These are phyloP conservation scores for Blepharisma stoltei DNA, from an alignment of 73 alveolate species.

Conservation along the genomic window DNA sequence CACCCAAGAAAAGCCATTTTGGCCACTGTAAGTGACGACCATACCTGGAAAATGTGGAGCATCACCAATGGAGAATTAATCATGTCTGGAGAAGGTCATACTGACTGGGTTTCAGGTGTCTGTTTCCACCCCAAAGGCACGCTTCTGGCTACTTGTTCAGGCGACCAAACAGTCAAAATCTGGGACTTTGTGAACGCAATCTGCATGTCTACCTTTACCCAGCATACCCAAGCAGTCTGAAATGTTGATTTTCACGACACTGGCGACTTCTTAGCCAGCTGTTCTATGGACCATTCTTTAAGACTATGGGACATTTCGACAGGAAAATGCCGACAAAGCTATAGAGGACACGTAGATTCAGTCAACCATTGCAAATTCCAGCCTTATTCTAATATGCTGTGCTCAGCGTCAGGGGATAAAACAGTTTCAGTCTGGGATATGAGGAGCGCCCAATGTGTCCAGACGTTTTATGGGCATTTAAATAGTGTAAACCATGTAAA, in stretches of 20 bases:
- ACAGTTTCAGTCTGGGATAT: slow-evolving; percentile 99
- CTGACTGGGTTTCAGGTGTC: slow-evolving; percentile 98
- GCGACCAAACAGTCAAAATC: slow-evolving; percentile 96
- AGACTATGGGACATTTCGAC: slow-evolving; percentile 67
- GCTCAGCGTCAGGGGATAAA: slow-evolving; percentile 98
- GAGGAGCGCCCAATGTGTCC: slow-evolving; percentile 93
- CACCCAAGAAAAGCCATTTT: slow-evolving; percentile 92
- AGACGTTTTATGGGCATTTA: slow-evolving; percentile 99
- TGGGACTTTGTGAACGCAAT: slow-evolving; percentile 99
- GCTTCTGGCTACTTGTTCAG: slow-evolving; percentile 90
- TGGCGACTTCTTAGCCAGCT: slow-evolving; percentile 96
- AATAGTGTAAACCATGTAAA: slow-evolving; percentile 93
- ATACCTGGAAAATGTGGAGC: slow-evolving; percentile 98
- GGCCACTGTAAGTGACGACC: slow-evolving; percentile 99
- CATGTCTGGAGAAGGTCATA: slow-evolving; percentile 99
- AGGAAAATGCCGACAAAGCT: slow-evolving; percentile 75
- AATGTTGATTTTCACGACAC: slow-evolving; percentile 82
- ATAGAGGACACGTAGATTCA: slow-evolving; percentile 99
- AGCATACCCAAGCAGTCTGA: slow-evolving; percentile 98
- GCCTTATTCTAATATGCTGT: slow-evolving; percentile 91
- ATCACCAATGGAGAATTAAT: slow-evolving; percentile 97
- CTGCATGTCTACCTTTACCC: slow-evolving; percentile 94
- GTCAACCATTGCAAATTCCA: slow-evolving; percentile 94
- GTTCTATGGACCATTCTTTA: slow-evolving; percentile 98
- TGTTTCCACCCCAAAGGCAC: slow-evolving; percentile 98